Conservation (phyloP, 441 rosid species). For the Kokia cookei region DNA sequence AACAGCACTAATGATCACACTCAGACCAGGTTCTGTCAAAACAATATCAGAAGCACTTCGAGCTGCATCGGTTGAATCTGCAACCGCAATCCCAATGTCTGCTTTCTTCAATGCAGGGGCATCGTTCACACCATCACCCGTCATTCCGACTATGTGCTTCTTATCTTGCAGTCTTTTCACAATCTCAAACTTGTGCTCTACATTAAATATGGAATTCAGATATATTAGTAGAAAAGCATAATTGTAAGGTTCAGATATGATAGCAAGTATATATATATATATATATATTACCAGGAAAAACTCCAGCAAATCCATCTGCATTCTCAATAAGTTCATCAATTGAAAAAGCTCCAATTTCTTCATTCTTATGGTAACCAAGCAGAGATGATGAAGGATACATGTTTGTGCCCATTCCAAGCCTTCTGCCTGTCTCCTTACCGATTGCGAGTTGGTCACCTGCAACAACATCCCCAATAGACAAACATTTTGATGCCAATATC, state of each 20-base stretch:
- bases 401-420: conserved; percentile 66
- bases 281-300: conserved; percentile 37
- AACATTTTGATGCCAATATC: neutral
- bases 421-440: conserved; percentile 58
- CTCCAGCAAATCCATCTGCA: conserved; percentile 65
- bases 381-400: conserved; percentile 66
- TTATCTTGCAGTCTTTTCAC: conserved; percentile 45
- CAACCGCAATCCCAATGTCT: conserved; percentile 62
- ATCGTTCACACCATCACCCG: conserved; percentile 63
- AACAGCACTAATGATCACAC: conserved; percentile 55
- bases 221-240: neutral
- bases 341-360: conserved; percentile 29
- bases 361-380: conserved; percentile 40
- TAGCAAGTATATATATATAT: neutral
- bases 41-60: conserved; percentile 57
- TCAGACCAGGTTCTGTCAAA: conserved; percentile 51
- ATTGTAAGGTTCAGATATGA: neutral
- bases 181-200: conserved; percentile 60
- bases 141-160: conserved; percentile 60
- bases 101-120: conserved; percentile 61
- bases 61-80: conserved; percentile 55
- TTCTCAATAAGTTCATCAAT: conserved; percentile 43
- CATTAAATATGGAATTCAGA: conserved; percentile 5
- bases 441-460: conserved; percentile 66
- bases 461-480: conserved; percentile 1